Evolutionary conservation across 805 yeast genomes (phyloP), one percentile per base, ranked within the genome.

Genomic region (Isabelozyma heimii): DNA sequence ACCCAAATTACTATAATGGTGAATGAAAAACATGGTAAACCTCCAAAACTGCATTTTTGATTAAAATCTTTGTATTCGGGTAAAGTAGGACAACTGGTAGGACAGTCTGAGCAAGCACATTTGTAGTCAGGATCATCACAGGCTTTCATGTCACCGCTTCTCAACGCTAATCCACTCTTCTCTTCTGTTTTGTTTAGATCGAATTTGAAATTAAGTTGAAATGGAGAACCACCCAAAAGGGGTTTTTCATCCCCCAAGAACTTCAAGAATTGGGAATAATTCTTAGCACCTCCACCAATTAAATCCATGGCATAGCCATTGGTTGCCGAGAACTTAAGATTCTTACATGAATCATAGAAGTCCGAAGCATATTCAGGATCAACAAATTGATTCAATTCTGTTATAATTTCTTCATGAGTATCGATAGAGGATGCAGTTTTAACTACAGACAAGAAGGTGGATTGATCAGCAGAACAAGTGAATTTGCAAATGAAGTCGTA

Each of bases 301-400:
- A 92, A 75, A 62, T 92, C 98, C 97, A 92, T 91, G 8, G 97
- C 98, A 59, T 80, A 89, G 2, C 97, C 97, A 66, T 91, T 92
- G 2, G 97, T 91, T 7, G 97, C 97, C 3, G 92, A 83, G 65
- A 94, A 91, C 68, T 92, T 91, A 63, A 92, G 86, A 53, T 85
- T 83, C 57, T 87, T 87, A 70, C 99, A 92, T 1, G 97, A 89
- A 48, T 91, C 87, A 62, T 73, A 92, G 58, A 92, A 82, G 1
- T 59, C 72, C 0, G 74, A 58, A 0, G 96, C 97, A 73, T 82
- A 81, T 1, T 58, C 58, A 1, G 80, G 73, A 49, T 80, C 81
- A 5, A 89, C 80, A 57, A 61, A 84, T 56, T 83, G 83, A 41
- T 83, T 81, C 42, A 91, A 67, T 61, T 87, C 96, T 0, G 85